Percentiles rank a stretch among this genome's conserved stretches.
phyloP scores from a whole-genome alignment of 805 yeast genomes.

The Hanseniaspora hatyaiensis region DNA sequence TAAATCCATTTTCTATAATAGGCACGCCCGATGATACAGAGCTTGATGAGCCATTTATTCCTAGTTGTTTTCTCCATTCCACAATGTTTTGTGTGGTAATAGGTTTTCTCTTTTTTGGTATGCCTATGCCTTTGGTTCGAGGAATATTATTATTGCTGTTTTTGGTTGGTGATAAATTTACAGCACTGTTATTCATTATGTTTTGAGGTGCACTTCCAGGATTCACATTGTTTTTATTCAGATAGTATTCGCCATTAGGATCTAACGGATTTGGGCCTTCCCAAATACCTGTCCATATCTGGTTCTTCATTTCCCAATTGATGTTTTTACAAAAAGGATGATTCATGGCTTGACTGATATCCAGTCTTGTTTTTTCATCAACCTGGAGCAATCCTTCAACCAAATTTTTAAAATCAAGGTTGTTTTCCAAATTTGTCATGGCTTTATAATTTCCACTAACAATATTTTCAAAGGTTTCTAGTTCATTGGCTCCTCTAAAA shows the following conservation, averaged over 20 bases:
- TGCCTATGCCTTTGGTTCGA: slow-evolving; percentile 10
- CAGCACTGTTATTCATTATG: slow-evolving; percentile 16
- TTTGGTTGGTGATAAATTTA: slow-evolving; percentile 15
- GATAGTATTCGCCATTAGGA: background rate
- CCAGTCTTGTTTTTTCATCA: slow-evolving; percentile 58
- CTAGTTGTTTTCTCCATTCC: slow-evolving; percentile 30
- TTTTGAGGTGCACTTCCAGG: background rate
- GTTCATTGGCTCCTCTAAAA: slow-evolving; percentile 75
- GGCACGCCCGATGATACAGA: slow-evolving; percentile 3
- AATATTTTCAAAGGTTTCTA: slow-evolving; percentile 78
- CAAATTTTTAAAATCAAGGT: slow-evolving; percentile 43
- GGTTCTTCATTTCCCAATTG: slow-evolving; percentile 54
- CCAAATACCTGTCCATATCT: slow-evolving; percentile 75
- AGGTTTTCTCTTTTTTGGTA: slow-evolving; percentile 25
- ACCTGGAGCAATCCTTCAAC: slow-evolving; percentile 53
- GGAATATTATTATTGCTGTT: background rate
- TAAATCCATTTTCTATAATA: background rate
- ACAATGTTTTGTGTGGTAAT: slow-evolving; percentile 29
- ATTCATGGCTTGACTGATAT: slow-evolving; percentile 43
- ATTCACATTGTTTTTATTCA: background rate
- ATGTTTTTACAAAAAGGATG: slow-evolving; percentile 62
- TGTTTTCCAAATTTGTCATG: slow-evolving; percentile 44
- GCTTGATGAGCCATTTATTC: slow-evolving; percentile 20
- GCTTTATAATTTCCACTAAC: slow-evolving; percentile 63
- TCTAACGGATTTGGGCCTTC: slow-evolving; percentile 27